These are phyloP conservation scores for Cucumis melo DNA, from an alignment of 306 rosid genomes.

Conservation along the genomic window DNA sequence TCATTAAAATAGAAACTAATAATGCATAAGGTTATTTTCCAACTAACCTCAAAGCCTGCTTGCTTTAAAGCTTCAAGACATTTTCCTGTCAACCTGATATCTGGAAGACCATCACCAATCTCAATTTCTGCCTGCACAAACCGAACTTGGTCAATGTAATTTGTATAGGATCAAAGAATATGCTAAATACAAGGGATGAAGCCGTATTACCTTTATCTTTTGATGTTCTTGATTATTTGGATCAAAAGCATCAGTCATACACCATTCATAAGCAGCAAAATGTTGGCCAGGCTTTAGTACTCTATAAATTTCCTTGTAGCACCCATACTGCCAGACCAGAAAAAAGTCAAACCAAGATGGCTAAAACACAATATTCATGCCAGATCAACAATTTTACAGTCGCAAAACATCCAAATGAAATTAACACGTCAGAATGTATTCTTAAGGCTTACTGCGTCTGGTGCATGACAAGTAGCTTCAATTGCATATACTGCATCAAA, in stretches of 20 bases:
- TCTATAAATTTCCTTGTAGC: constrained; percentile 89
- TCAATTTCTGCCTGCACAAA: constrained; percentile 68
- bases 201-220: constrained; percentile 56
- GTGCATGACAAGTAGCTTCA: constrained; percentile 99
- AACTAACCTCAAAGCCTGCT: constrained; percentile 93
- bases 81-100: constrained; percentile 68
- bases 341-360: constrained; percentile 9
- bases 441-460: constrained; percentile 59
- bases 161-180: not conserved
- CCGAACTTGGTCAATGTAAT: not conserved
- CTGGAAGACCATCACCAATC: constrained; percentile 96
- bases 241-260: constrained; percentile 85
- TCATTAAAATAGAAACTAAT: not conserved
- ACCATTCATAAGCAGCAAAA: constrained; percentile 98
- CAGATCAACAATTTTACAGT: not conserved
- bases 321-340: constrained; percentile 42
- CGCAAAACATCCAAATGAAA: not conserved
- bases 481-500: constrained; percentile 95
- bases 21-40: not conserved
- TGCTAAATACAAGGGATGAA: not conserved
- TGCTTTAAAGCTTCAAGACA: constrained; percentile 83
- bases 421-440: not conserved
- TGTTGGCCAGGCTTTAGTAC: constrained; percentile 83
- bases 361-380: not conserved
- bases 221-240: constrained; percentile 56